These are phyloP conservation scores for Myxozyma kluyveri DNA, from an alignment of 805 yeast species.

Conservation along the genomic window DNA sequence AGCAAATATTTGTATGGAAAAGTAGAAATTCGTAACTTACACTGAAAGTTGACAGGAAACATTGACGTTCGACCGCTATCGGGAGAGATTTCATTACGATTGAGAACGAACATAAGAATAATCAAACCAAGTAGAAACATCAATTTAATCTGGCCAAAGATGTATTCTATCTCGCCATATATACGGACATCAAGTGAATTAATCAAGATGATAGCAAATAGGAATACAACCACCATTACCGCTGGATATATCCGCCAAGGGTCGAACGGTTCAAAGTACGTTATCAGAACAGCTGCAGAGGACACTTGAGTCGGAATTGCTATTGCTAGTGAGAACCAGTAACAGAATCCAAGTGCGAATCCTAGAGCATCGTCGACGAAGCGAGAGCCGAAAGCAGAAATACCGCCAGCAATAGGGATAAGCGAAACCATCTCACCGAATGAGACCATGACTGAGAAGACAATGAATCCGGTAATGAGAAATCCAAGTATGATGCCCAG, in stretches of 20 bases:
- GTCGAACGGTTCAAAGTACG: conserved; percentile 59
- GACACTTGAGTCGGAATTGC: conserved; percentile 78
- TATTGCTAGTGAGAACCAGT: conserved; percentile 68
- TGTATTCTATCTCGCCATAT: conserved; percentile 67
- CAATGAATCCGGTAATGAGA: conserved; percentile 32
- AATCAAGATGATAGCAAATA: conserved; percentile 44
- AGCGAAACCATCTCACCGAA: conserved; percentile 32
- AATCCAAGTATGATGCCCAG: conserved; percentile 38
- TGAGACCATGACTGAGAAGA: conserved; percentile 32
- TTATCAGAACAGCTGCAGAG: conserved; percentile 72
- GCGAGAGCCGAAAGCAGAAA: conserved; percentile 49
- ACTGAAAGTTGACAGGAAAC: conserved; percentile 21
- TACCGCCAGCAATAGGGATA: conserved; percentile 55
- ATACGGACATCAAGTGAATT: conserved; percentile 57
- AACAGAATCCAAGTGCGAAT: conserved; percentile 57
- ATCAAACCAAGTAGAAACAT: conserved; percentile 58
- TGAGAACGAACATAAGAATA: conserved; percentile 54
- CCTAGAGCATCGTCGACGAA: conserved; percentile 53
- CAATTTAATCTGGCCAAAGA: conserved; percentile 57
- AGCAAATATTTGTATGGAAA: not conserved
- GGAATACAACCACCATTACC: conserved; percentile 64
- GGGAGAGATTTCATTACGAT: conserved; percentile 40
- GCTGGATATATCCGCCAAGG: conserved; percentile 55
- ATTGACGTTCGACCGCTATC: conserved; percentile 11
- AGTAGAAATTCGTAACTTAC: not conserved